Base-by-base conservation (phyloP, 2,329 filamentous ascomycete species). In the Simplicillium sp. region DNA sequence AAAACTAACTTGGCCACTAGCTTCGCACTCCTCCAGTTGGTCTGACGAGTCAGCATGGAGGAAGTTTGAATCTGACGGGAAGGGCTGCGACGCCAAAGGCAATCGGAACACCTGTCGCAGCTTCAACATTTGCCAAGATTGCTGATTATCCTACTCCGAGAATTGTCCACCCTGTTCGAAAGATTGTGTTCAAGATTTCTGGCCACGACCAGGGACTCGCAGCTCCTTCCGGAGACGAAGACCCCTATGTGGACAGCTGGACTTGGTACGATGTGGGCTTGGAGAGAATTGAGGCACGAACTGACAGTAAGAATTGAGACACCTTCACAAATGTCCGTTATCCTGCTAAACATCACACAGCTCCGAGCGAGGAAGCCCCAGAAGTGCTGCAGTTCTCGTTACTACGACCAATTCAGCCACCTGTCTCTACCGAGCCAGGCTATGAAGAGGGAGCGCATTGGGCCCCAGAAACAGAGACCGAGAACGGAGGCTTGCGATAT, bases 241-340 rank as follows among this genome's bases (percentile, higher is more conserved):
- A 63, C 2, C 65, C 65, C 1, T 80, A 68, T 41, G 47, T 53
- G 0, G 60, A 56, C 3, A 75, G 77, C 0, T 78, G 60, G 58
- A 77, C 77, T 0, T 83, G 78, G 78, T 80, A 81, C 44, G 77
- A 81, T 41, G 75, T 68, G 13, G 78, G 78, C 0, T 53, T 79
- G 13, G 78, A 82, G 55, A 65, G 66, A 3, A 71, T 76, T 37
- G 70, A 72, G 35, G 60, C 60, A 15, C 50, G 49, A 13, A 48
- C 49, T 11, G 44, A 39, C 6, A 59, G 60, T 60, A 46, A 49
- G 59, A 5, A 5, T 25, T 25, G 20, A 25, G 9, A 6, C 5
- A 25, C 20, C 6, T 25, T n/a, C n/a, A n/a, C n/a, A n/a, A n/a
- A n/a, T n/a, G n/a, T n/a, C n/a, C n/a, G n/a, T n/a, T n/a, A n/a